Evolutionary conservation across 23 red algal genomes (phyloP), one percentile per base, ranked within the genome.

Genomic region (Chondrus crispus): DNA sequence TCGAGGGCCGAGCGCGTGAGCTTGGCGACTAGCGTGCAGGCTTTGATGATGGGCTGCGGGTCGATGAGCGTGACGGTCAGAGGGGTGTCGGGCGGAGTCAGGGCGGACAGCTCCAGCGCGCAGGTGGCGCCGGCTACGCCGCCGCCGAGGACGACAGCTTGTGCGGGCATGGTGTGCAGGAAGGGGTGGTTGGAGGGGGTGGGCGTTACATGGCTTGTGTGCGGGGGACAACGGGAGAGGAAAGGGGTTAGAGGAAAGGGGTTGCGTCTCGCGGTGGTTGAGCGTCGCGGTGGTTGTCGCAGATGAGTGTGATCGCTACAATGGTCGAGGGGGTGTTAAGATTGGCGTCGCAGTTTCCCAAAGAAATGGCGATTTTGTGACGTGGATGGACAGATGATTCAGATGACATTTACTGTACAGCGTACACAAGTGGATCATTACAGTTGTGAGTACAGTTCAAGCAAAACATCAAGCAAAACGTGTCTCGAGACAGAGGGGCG

Each of bases 51-150:
- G 30, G 54, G 55, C 60, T 81, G 71, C 46, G 79, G 20, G 2
- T 62, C 50, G 41, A 88, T 79, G 19, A 88, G 53, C 29, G 80
- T 57, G 37, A 95, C 85, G 24, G 60, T 60, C 4, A 62, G 75
- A 18, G 41, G 22, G 55, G 9, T 5, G 22, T 4, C 46, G 30
- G 26, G 40, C 1, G 66, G 81, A n/a, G 48, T 13, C 26, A 90
- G 44, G 2, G 55, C 54, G 30, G 73, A 35, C 80, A 96, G 64
- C 44, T 82, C 45, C 47, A 62, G 62, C 28, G 84, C 81, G 46
- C 94, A 96, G 18, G 85, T 85, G 11, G 88, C 85, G 18, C 94
- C 94, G 28, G 94, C 94, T 12, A 96, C 81, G 35, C 94, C 94
- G 10, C 94, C 94, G 14, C 94, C 94, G 73, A 96, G 28, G 32